These are phyloP conservation scores for Hortiboletus campestris DNA, from an alignment of 768 basidiomycete species.

Conservation along the genomic window DNA sequence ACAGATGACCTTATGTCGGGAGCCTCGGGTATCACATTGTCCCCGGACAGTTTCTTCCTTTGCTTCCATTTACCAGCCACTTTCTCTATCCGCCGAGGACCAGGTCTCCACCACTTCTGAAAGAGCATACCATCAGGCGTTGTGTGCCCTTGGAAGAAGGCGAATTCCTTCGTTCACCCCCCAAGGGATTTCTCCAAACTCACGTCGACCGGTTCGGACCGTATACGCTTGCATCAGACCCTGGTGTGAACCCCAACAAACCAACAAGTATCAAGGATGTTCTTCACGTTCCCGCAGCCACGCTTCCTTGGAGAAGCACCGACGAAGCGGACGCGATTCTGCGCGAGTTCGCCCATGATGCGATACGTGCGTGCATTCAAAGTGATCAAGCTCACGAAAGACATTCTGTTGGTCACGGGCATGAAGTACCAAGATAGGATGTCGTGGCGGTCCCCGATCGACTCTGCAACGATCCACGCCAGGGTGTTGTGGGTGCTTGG, in stretches of 20 bases:
- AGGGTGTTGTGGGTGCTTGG: constrained; percentile 23
- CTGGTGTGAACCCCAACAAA: constrained; percentile 31
- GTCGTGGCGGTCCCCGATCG: constrained; percentile 27
- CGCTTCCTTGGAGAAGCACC: constrained; percentile 42
- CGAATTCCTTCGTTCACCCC: constrained; percentile 29
- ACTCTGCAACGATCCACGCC: constrained; percentile 26
- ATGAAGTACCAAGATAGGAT: constrained; percentile 17
- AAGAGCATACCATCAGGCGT: constrained; percentile 38
- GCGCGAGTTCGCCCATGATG: constrained; percentile 31
- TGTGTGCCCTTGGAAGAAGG: constrained; percentile 37
- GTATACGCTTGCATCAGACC: constrained; percentile 31
- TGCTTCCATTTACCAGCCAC: constrained; percentile 36
- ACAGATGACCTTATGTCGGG: constrained; percentile 1
- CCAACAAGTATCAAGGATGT: constrained; percentile 36
- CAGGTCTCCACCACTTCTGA: background rate
- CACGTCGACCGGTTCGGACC: constrained; percentile 43
- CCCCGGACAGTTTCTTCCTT: constrained; percentile 35
- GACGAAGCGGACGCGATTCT: constrained; percentile 35
- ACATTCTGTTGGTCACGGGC: constrained; percentile 25
- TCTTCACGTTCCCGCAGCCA: constrained; percentile 45
- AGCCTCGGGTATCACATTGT: constrained; percentile 19
- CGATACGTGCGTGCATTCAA: constrained; percentile 28
- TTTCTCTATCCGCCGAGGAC: constrained; percentile 18
- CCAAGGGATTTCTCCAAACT: constrained; percentile 43
- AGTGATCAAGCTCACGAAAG: constrained; percentile 43